phyloP scores from a whole-genome alignment of 495 filamentous ascomycete species.

The Melanomma pulvis-pyrius region DNA sequence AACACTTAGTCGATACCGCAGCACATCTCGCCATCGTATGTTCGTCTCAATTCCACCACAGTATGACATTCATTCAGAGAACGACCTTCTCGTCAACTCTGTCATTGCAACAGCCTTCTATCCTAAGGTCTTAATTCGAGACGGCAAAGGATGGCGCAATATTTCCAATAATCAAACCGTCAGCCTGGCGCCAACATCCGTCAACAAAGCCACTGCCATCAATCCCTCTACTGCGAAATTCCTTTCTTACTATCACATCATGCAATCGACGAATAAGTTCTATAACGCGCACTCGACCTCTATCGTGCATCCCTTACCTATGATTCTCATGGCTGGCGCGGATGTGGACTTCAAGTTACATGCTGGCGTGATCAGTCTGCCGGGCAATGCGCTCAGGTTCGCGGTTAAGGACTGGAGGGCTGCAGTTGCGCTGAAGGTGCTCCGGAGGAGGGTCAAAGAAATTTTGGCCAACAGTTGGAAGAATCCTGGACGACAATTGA shows the following conservation, averaged over 20 bases:
- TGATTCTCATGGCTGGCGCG: conserved; percentile 76
- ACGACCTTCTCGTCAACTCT: conserved; percentile 74
- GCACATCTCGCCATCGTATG: conserved; percentile 62
- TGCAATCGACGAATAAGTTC: conserved; percentile 79
- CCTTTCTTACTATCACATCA: conserved; percentile 93
- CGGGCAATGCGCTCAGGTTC: conserved; percentile 87
- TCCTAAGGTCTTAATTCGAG: conserved; percentile 82
- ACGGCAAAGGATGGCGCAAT: conserved; percentile 89
- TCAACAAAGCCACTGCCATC: conserved; percentile 68
- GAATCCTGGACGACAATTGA: conserved; percentile 26
- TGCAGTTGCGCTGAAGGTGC: conserved; percentile 78
- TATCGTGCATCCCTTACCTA: conserved; percentile 75
- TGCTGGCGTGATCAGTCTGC: conserved; percentile 80
- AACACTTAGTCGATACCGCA: conserved; percentile 63
- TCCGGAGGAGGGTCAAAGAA: conserved; percentile 53
- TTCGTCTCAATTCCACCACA: conserved; percentile 80
- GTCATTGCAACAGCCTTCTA: conserved; percentile 93
- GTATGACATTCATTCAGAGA: conserved; percentile 72
- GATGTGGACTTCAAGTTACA: conserved; percentile 86
- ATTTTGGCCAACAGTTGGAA: conserved; percentile 35
- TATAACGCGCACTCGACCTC: conserved; percentile 92
- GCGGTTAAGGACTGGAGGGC: conserved; percentile 86
- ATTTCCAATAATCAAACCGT: conserved; percentile 87
- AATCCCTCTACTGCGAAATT: conserved; percentile 61
- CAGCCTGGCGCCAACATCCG: conserved; percentile 78